Base-by-base conservation (phyloP, 352 stramenopile species). In the Globisporangium canariense region DNA sequence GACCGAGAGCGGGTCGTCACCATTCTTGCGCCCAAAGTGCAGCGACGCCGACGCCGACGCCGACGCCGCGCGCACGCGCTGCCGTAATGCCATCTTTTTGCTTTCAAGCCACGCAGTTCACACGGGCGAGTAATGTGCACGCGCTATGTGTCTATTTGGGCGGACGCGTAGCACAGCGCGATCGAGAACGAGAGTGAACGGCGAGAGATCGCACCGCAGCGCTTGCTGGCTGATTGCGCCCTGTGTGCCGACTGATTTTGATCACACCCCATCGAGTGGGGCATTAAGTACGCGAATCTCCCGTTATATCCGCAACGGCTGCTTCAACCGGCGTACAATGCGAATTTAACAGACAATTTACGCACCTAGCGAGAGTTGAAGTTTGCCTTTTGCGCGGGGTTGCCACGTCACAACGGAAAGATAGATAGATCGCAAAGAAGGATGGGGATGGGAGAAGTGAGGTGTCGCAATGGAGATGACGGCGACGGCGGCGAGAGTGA, bases 1-100 rank as follows among this genome's bases (percentile, higher is more conserved):
- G 45, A 93, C 58, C 38, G 60, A 53, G 30, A 75, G 64, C 4
- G 75, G 59, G 59, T 81, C 77, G 45, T 90, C 78, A 1, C 62
- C 65, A 55, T 41, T 69, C 68, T 83, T 83, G 66, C 74, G 81
- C 38, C 71, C 73, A 60, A 89, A 83, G 45, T 81, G 77, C 56
- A 83, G 66, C 64, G 77, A 74, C 66, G 82, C 79, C 28, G 54
- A 75, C 60, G 81, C 64, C 22, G 54, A 75, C 60, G 81, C 64
- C 51, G 74, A 70, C 66, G 82, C 79, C n/a, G 47, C 67, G 52
- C 69, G 73, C 59, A 81, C 71, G 64, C 73, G 73, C 55, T 85
- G 77, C 5, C 77, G 77, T 18, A 85, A 61, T 60, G 79, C 74
- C 74, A 85, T 41, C 40, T 47, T 47, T 46, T 32, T n/a, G 16